These are phyloP conservation scores for Rutstroemia sp. DNA, from an alignment of 2,329 filamentous ascomycete species.

Conservation along the genomic window DNA sequence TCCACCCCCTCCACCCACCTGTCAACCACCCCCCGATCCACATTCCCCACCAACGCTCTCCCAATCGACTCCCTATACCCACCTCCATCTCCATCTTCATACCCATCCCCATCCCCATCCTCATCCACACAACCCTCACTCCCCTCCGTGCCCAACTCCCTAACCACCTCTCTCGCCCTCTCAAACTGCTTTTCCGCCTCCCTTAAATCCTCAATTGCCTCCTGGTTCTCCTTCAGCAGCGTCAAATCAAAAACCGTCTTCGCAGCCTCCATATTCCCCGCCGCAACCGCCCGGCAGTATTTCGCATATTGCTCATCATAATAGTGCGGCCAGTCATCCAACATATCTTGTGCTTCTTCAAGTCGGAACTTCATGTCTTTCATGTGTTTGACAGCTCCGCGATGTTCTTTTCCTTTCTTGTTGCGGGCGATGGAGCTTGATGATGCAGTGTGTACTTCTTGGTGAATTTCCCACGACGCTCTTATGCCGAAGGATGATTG, in stretches of 20 bases:
- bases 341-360: constrained; percentile 2
- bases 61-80: constrained; percentile 15
- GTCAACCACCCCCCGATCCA: constrained; percentile 13
- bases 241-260: not conserved
- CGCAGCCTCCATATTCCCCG: not conserved
- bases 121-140: not conserved
- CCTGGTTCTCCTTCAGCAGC: not conserved
- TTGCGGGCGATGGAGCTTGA: not conserved
- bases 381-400: constrained; percentile 1
- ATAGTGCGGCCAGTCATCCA: constrained; percentile 9
- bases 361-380: not conserved
- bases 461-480: not conserved
- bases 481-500: no score
- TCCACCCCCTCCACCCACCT: constrained; percentile 11
- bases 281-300: not conserved
- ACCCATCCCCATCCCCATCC: not conserved
- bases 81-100: constrained; percentile 5
- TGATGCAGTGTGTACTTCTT: not conserved
- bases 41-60: not conserved
- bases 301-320: constrained; percentile 6
- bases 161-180: not conserved
- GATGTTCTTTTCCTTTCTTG: not conserved
- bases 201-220: not conserved
- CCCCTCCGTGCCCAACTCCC: not conserved
- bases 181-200: not conserved